A percentile compares a stretch with the other conserved stretches of the same genome.
These are phyloP conservation scores for Sphaerostilbella broomeana DNA, from an alignment of 2,329 filamentous ascomycete genomes.

Conservation along the genomic window DNA sequence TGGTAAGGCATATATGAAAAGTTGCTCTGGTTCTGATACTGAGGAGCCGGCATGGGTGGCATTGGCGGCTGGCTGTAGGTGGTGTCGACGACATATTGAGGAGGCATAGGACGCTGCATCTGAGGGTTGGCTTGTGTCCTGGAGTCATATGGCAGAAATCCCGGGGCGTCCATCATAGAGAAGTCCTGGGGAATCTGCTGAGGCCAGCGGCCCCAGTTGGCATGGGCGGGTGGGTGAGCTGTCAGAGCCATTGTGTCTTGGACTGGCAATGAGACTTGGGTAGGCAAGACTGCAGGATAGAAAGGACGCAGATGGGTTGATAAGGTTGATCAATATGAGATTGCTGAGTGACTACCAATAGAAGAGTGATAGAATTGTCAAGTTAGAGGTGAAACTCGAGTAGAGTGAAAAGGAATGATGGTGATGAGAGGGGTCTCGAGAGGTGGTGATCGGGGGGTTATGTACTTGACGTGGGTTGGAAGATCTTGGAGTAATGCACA, in stretches of 20 bases:
- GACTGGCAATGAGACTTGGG: neutral
- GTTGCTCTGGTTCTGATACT: slow-evolving; percentile 36
- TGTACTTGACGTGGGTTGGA: slow-evolving; percentile 19
- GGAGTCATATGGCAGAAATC: slow-evolving; percentile 45
- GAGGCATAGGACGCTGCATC: slow-evolving; percentile 38
- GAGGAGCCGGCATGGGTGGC: slow-evolving; percentile 34
- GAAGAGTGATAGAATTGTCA: too few relatives aligned
- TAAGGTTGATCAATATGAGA: too few relatives aligned
- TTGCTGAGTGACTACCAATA: too few relatives aligned
- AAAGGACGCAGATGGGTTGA: too few relatives aligned
- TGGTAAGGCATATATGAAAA: slow-evolving; percentile 41
- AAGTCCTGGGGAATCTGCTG: slow-evolving; percentile 44
- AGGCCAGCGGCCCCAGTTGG: slow-evolving; percentile 51
- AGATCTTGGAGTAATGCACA: slow-evolving; percentile 18
- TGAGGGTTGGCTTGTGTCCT: slow-evolving; percentile 32
- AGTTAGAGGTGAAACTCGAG: too few relatives aligned
- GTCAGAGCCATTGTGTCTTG: slow-evolving; percentile 40
- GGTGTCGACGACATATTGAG: slow-evolving; percentile 41
- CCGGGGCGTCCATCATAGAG: slow-evolving; percentile 40
- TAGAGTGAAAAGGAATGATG: slow-evolving; percentile 16
- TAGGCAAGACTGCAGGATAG: slow-evolving; percentile 12
- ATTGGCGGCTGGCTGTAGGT: slow-evolving; percentile 40
- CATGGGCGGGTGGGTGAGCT: slow-evolving; percentile 36
- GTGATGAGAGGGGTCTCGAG: slow-evolving; percentile 12
- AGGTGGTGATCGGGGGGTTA: slow-evolving; percentile 17